These are phyloP conservation scores for Dioscorea cayenensis DNA, from an alignment of 116 monocot species.

Conservation along the genomic window DNA sequence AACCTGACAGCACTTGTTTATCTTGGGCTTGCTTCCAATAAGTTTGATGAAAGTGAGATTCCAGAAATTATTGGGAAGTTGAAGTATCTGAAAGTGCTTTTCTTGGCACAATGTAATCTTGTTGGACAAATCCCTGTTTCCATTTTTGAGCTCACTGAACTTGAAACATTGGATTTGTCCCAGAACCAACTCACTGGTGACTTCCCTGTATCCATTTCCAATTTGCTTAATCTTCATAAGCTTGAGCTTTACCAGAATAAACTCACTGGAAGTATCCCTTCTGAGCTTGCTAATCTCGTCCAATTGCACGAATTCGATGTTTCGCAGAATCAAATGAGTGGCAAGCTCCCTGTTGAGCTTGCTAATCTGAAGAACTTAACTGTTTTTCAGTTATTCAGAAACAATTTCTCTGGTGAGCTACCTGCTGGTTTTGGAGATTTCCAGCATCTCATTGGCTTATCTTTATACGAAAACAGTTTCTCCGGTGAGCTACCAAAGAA, in stretches of 20 bases:
- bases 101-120: conserved; percentile 64
- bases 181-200: conserved; percentile 67
- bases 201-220: conserved; percentile 56
- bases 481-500: conserved; percentile 66
- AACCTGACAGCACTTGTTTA: conserved; percentile 31
- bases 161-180: conserved; percentile 76
- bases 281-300: conserved; percentile 46
- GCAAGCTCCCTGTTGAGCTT: conserved; percentile 59
- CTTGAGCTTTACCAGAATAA: conserved; percentile 86
- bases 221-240: conserved; percentile 53
- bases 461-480: conserved; percentile 71
- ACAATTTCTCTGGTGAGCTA: conserved; percentile 67
- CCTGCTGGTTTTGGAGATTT: conserved; percentile 61
- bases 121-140: conserved; percentile 60
- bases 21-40: conserved; percentile 60
- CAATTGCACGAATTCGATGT: conserved; percentile 67
- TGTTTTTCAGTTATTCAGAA: conserved; percentile 52
- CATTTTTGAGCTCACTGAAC: conserved; percentile 37
- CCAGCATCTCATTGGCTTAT: conserved; percentile 24
- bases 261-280: conserved; percentile 63
- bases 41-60: conserved; percentile 48
- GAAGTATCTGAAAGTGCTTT: conserved; percentile 72
- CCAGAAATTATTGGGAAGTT: conserved; percentile 60
- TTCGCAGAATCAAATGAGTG: conserved; percentile 57
- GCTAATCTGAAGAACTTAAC: conserved; percentile 57